Evolutionary conservation across 305 asterid species (phyloP), one percentile per base, ranked within the genome.

Genomic region (Rubia tinctorum): DNA sequence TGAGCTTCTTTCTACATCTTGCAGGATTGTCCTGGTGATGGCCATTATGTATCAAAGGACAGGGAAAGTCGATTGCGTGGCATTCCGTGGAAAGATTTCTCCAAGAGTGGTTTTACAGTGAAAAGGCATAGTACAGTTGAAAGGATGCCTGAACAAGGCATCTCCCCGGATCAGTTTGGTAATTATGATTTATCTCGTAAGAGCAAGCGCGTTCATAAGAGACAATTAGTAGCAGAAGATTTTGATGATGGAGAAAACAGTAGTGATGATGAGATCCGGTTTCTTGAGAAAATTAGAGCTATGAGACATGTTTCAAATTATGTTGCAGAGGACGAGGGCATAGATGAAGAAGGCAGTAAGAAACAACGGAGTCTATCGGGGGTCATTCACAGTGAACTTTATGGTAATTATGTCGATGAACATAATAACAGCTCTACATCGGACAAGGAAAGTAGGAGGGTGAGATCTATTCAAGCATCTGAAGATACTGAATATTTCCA

Each of bases 61-160:
- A 82, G 78, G 53, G 75, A 82, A 80, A 80, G 76, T 65, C 80
- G 81, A 55, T 88, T 91, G 74, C 83, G 77, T 60, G 96, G 90
- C 73, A 82, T 89, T 59, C 96, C 92, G 34, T 91, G 97, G 96
- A 89, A 86, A 81, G 89, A 91, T 80, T 91, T 91, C 80, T 83
- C 86, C 47, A 81, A 77, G 82, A 83, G 76, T 77, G 94, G 91
- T 61, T 85, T 91, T 78, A 70, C 76, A 75, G 59, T 86, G 68
- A 81, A 76, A 37, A 86, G 76, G 75, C 67, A 80, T 77, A 55
- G 80, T 71, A 77, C 77, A 6, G 55, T 53, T 69, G 86, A 44
- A 22, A 76, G 73, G 75, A 62, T 72, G 66, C 76, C 81, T 27
- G 84, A 71, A 74, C 81, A 75, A 56, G 58, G 56, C 22, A 51